These are phyloP conservation scores for Coniochaeta ligniaria DNA, from an alignment of 2,329 filamentous ascomycete species.

Conservation along the genomic window DNA sequence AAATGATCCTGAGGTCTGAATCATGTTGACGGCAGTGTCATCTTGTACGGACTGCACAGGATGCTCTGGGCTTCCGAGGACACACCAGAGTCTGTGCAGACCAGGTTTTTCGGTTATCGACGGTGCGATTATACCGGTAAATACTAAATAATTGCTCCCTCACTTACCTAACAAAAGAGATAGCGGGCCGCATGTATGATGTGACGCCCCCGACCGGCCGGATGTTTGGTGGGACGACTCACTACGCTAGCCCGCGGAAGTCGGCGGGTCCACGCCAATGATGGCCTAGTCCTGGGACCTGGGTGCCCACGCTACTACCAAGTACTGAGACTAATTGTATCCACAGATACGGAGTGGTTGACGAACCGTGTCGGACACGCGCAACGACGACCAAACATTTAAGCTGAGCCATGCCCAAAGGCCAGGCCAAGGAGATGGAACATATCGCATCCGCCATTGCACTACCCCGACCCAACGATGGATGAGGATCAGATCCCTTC, in stretches of 20 bases:
- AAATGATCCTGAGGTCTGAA: too few relatives aligned
- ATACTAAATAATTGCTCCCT: background rate
- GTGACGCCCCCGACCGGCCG: too few relatives aligned
- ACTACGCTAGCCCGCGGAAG: background rate
- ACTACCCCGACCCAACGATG: conserved; percentile 26
- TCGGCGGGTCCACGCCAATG: background rate
- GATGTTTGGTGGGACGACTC: background rate
- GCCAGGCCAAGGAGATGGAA: background rate
- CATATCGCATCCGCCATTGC: background rate
- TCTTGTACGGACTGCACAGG: too few relatives aligned
- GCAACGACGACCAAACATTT: background rate
- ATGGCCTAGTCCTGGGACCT: background rate
- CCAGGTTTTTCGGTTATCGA: too few relatives aligned
- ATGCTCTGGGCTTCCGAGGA: too few relatives aligned
- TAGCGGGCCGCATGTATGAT: background rate
- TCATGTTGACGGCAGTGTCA: too few relatives aligned
- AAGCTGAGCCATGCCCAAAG: background rate
- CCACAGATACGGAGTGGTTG: background rate
- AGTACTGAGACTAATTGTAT: background rate
- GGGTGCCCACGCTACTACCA: background rate
- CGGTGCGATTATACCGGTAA: too few relatives aligned
- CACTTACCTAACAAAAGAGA: background rate
- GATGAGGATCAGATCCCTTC: conserved; percentile 49
- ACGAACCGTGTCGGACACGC: background rate
- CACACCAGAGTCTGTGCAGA: too few relatives aligned